Evolutionary conservation across 441 rosid species (phyloP).

Genomic region (Brassica balearica): DNA sequence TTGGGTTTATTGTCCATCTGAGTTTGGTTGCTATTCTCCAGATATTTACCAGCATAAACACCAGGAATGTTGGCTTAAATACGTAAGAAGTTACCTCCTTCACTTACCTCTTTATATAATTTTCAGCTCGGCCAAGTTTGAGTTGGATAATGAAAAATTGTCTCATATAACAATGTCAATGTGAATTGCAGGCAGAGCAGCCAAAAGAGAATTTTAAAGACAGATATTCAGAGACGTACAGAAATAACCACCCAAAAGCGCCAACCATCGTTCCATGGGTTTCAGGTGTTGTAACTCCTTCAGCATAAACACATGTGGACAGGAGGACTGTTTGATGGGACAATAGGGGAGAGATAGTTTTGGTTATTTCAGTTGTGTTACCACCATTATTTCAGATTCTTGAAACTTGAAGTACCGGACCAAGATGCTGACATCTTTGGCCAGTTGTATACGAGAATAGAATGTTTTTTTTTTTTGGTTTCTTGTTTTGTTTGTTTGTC

Average conservation of each 20-base stretch:
- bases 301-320: conserved; percentile 35
- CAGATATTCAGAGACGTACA: conserved; percentile 75
- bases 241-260: conserved; percentile 81
- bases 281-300: conserved; percentile 69
- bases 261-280: conserved; percentile 95
- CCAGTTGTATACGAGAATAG: conserved; percentile 39
- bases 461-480: background rate
- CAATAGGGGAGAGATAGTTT: conserved; percentile 3
- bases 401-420: conserved; percentile 1
- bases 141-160: background rate
- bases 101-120: background rate
- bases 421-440: conserved; percentile 37
- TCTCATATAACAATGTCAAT: conserved; percentile 10
- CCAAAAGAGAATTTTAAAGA: conserved; percentile 83
- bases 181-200: conserved; percentile 75
- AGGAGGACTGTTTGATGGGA: conserved; percentile 32
- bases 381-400: conserved; percentile 23
- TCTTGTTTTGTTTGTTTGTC: conserved; percentile 2
- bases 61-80: conserved; percentile 97
- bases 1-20: conserved; percentile 96
- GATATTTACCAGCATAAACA: conserved; percentile 88
- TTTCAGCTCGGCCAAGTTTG: conserved; percentile 1
- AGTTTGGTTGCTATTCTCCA: conserved; percentile 85
- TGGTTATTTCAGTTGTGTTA: conserved; percentile 8
- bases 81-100: conserved; percentile 56